phyloP scores from a whole-genome alignment of 345 rosid genomes.

The Nasturtium officinale region DNA sequence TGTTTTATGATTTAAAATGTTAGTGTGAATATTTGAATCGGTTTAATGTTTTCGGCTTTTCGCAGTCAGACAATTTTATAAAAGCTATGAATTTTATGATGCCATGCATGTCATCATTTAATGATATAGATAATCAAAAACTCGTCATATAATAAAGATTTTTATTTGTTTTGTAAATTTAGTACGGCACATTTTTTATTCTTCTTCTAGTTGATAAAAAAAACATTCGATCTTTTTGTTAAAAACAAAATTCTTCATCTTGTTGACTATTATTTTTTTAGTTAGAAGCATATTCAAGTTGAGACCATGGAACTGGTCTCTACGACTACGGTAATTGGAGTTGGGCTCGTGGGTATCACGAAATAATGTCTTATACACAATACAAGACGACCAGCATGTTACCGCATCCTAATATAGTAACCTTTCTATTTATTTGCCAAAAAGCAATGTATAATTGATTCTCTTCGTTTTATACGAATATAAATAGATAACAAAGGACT shows the following conservation, averaged over 20 bases:
- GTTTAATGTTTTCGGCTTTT: background rate
- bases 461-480: background rate
- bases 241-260: background rate
- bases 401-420: background rate
- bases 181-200: background rate
- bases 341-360: conserved; percentile 29
- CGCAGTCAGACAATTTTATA: background rate
- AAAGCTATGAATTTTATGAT: background rate
- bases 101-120: background rate
- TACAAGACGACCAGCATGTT: conserved; percentile 23
- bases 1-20: background rate
- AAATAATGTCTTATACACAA: conserved; percentile 14
- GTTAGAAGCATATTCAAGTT: conserved; percentile 1
- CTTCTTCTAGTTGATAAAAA: background rate
- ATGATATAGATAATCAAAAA: background rate
- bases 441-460: background rate
- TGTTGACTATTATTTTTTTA: background rate
- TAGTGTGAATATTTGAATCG: background rate
- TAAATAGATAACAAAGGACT: background rate
- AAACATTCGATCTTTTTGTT: background rate
- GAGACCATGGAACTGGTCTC: conserved; percentile 19
- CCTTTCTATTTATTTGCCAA: background rate
- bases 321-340: too few relatives aligned
- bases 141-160: background rate
- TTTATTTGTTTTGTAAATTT: background rate